These are phyloP conservation scores for Tulasnella sp. DNA, from an alignment of 768 basidiomycete genomes.

Conservation along the genomic window DNA sequence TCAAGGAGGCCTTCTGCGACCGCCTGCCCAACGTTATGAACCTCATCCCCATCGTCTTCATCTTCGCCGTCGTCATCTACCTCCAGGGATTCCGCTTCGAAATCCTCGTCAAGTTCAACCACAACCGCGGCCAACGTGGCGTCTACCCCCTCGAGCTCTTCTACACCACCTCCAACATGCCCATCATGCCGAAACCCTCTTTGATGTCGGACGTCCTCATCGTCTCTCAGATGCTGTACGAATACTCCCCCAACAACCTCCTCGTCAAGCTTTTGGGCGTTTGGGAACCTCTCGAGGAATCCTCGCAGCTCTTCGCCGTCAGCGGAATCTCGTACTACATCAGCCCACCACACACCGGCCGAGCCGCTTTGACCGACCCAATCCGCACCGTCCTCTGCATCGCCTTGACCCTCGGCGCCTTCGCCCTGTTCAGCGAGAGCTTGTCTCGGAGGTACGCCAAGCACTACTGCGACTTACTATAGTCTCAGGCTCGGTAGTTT, in stretches of 20 bases:
- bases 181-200: constrained; percentile 97
- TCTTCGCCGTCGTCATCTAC: constrained; percentile 96
- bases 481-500: too few relatives aligned
- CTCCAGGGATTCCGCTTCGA: constrained; percentile 98
- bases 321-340: constrained; percentile 97
- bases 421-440: constrained; percentile 97
- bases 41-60: constrained; percentile 82
- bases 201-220: constrained; percentile 93
- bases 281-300: constrained; percentile 99
- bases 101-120: constrained; percentile 95
- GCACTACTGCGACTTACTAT: too few relatives aligned
- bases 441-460: too few relatives aligned
- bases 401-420: constrained; percentile 86
- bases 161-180: constrained; percentile 99
- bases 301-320: constrained; percentile 82
- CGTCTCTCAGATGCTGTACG: constrained; percentile 90
- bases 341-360: constrained; percentile 95
- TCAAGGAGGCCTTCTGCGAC: constrained; percentile 97
- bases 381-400: constrained; percentile 91
- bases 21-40: constrained; percentile 98
- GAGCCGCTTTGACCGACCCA: constrained; percentile 82
- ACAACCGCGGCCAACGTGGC: constrained; percentile 93
- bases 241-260: constrained; percentile 80
- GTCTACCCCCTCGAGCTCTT: constrained; percentile 97
- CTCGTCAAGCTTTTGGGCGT: constrained; percentile 80